Percentiles rank a stretch among this genome's conserved stretches.
Conservation (phyloP, 1,284 basidiomycete species). For the Irpex sp. region DNA sequence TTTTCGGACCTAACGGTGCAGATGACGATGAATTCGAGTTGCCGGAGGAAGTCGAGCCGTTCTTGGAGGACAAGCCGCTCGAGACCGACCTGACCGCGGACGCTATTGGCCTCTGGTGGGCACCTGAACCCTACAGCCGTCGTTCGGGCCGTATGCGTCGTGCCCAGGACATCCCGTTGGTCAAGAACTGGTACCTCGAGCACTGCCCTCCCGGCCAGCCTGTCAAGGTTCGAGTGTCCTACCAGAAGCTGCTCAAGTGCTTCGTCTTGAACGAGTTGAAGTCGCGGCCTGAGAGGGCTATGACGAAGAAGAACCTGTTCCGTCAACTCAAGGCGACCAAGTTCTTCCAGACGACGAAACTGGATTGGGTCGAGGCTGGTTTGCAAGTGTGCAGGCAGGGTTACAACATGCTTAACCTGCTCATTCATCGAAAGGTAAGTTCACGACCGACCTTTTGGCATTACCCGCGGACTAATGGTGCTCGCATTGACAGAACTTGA, state of each 20-base stretch:
- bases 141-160: constrained; percentile 92
- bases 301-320: constrained; percentile 98
- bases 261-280: constrained; percentile 95
- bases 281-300: constrained; percentile 88
- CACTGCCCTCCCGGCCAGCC: constrained; percentile 96
- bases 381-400: constrained; percentile 98
- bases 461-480: neutral
- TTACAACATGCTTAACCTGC: constrained; percentile 98
- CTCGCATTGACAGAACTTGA: constrained; percentile 68
- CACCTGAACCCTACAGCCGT: constrained; percentile 92
- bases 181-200: constrained; percentile 98
- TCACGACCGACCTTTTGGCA: neutral
- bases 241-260: constrained; percentile 97
- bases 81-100: constrained; percentile 95
- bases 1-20: constrained; percentile 84
- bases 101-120: constrained; percentile 98
- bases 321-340: constrained; percentile 96
- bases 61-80: constrained; percentile 78
- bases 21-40: constrained; percentile 91
- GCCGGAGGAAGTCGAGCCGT: constrained; percentile 79
- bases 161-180: constrained; percentile 92
- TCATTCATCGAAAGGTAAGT: constrained; percentile 94
- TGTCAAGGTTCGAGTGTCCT: constrained; percentile 98
- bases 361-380: constrained; percentile 99
- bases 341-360: constrained; percentile 97